Conservation (phyloP, 345 rosid species). For the Clarkia xantiana region DNA sequence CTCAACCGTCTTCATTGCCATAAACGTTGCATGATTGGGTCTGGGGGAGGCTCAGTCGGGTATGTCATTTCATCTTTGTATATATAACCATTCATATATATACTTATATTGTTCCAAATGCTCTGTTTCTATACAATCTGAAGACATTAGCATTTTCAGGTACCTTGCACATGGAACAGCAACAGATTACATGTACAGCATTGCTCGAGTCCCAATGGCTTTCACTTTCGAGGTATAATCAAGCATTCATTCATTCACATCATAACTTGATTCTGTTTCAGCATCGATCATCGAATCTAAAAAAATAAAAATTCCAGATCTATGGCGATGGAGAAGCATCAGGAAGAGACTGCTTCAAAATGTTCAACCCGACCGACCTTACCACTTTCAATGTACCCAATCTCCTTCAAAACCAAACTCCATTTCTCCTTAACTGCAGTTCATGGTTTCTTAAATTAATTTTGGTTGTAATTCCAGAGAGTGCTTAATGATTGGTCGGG, state of each 20-base stretch:
- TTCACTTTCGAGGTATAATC: slow-evolving; percentile 91
- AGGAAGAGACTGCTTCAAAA: slow-evolving; percentile 73
- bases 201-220: slow-evolving; percentile 80
- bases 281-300: slow-evolving; percentile 6
- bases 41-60: slow-evolving; percentile 99
- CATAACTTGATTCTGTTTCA: not conserved
- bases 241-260: slow-evolving; percentile 10
- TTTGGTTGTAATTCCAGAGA: slow-evolving; percentile 32
- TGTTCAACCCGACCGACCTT: slow-evolving; percentile 81
- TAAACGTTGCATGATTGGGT: slow-evolving; percentile 77
- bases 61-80: slow-evolving; percentile 21
- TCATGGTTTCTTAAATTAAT: too few species aligned
- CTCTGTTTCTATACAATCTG: not conserved
- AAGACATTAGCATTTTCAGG: slow-evolving; percentile 21
- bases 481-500: slow-evolving; percentile 89
- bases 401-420: not conserved
- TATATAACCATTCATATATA: not conserved
- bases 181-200: slow-evolving; percentile 85
- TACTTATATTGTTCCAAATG: not conserved
- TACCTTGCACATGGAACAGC: slow-evolving; percentile 97
- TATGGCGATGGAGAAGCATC: slow-evolving; percentile 61
- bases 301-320: slow-evolving; percentile 30
- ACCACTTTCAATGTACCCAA: slow-evolving; percentile 57
- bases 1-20: slow-evolving; percentile 61
- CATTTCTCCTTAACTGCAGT: too few species aligned